phyloP scores from a whole-genome alignment of 129 eudicot genomes.

The Centrapalus pauciflorus region DNA sequence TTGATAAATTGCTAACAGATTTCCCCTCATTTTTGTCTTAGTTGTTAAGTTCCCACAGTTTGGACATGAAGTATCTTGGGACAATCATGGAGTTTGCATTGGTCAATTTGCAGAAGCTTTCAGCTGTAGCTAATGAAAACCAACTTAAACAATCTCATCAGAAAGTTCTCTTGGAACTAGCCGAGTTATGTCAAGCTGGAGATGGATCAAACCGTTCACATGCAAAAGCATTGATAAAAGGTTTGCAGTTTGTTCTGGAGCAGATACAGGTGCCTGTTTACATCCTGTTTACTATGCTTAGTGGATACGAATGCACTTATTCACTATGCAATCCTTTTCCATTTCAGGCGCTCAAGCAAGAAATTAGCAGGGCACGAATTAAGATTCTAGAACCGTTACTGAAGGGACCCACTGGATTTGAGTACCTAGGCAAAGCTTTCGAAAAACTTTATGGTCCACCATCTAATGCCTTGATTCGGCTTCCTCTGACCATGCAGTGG shows the following conservation, averaged over 20 bases:
- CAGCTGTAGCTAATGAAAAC: constrained; percentile 77
- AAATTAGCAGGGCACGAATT: constrained; percentile 77
- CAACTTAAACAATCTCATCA: constrained; percentile 51
- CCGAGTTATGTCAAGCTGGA: constrained; percentile 42
- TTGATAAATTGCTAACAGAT: background rate
- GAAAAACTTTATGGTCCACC: constrained; percentile 63
- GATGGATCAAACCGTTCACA: constrained; percentile 41
- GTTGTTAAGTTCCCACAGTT: constrained; percentile 52
- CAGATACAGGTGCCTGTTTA: constrained; percentile 58
- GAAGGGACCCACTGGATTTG: constrained; percentile 73
- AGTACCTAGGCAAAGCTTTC: constrained; percentile 57
- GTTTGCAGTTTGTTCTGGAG: constrained; percentile 69
- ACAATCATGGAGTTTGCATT: constrained; percentile 62
- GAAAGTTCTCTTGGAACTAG: constrained; percentile 52
- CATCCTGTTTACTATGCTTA: too few species aligned
- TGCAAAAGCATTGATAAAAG: constrained; percentile 58
- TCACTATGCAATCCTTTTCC: background rate
- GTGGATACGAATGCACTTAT: background rate
- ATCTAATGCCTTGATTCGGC: constrained; percentile 39
- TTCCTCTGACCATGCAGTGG: constrained; percentile 65
- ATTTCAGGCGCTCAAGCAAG: constrained; percentile 60
- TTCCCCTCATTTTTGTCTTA: constrained; percentile 3
- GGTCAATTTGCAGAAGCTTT: constrained; percentile 70
- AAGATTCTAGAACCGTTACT: constrained; percentile 61
- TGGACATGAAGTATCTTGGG: constrained; percentile 70